Base-by-base conservation (phyloP, 208 protist genomes). In the Crithidia bombi region DNA sequence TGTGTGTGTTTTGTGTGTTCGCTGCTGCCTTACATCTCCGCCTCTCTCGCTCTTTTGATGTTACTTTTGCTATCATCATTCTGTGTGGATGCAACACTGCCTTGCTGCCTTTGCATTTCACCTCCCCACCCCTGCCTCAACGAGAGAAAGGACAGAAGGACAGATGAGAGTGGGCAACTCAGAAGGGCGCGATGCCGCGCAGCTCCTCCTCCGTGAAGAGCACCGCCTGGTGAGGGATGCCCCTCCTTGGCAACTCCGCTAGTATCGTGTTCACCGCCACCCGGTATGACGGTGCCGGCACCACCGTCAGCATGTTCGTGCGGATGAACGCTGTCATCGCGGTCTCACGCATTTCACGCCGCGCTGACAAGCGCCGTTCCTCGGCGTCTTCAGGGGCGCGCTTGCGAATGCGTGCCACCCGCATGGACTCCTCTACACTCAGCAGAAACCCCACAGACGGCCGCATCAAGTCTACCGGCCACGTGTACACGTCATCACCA, bases 221-320 rank as follows among this genome's bases (percentile, higher is more conserved):
- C 38, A 54, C 65, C 12, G 80, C 81, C 6, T 35, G 15, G 50
- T 75, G 70, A 4, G 33, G 10, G 4, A 89, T 11, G 5, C 85
- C 83, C 14, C 52, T 19, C 0, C 63, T 50, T 11, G 28, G 44
- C 70, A 93, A 54, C 14, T 47, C 17, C 5, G 30, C 59, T 17
- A 93, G 52, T 46, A 91, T 93, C 14, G 39, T 25, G 54, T 93
- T 93, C 43, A 89, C 83, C 3, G 82, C 82, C 14, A 49, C 57
- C 7, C 73, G 67, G 47, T 85, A 91, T 1, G 79, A 82, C 14
- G 71, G 65, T 0, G 80, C 78, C 4, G 64, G 61, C 43, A 93
- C 85, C 9, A 65, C 58, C 17, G 23, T 56, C 9, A 91, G 78
- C 51, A 87, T 32, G 11, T 65, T 39, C 6, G 79, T 88, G 30